Evolutionary conservation across 2,329 filamentous ascomycete genomes (phyloP), one percentile per base, ranked within the genome.

Genomic region (Cladorrhinum sp.): DNA sequence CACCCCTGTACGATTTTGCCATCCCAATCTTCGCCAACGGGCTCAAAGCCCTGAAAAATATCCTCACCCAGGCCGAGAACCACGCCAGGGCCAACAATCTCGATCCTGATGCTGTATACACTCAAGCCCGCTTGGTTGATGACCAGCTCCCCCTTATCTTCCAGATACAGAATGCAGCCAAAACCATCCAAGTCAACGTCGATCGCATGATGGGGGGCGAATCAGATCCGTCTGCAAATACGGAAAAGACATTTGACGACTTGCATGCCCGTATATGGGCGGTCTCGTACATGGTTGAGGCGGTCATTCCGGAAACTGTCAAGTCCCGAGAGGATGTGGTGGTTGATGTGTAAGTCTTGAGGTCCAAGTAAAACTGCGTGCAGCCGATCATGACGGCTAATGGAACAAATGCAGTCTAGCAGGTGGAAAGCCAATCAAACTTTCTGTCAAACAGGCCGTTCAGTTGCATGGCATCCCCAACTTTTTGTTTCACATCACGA

Each of bases 401-500:
- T 36, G 32, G 25, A 10, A 3, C 10, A 13, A 13, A 20, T 18
- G 20, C 12, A 55, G 52, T 16, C 20, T 41, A 23, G 52, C 52
- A 7, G 52, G 52, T 25, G 52, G 52, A 8, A 22, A 22, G 6
- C 52, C 52, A 9, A 41, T 55, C 32, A 55, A 45, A 18, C 20
- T 55, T 4, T 41, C 52, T 9, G 52, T 55, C 20, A 55, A 20
- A 3, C 29, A 55, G n/a, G 52, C 52, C 12, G 52, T 55, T 29
- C 52, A 24, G 16, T 18, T 55, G 10, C 52, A 55, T 36, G 52
- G 52, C 13, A 55, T 55, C 22, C 52, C 52, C 52, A 55, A 55
- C 52, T 55, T 55, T 9, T n/a, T 55, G 10, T 55, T 55, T 38
- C 52, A 55, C 22, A 10, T 55, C 52, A 55, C 52, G 2, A 55